A percentile compares a stretch with the other conserved stretches of the same genome.
phyloP scores from a whole-genome alignment of 2,329 filamentous ascomycete genomes.

The Talaromyces amestolkiae region DNA sequence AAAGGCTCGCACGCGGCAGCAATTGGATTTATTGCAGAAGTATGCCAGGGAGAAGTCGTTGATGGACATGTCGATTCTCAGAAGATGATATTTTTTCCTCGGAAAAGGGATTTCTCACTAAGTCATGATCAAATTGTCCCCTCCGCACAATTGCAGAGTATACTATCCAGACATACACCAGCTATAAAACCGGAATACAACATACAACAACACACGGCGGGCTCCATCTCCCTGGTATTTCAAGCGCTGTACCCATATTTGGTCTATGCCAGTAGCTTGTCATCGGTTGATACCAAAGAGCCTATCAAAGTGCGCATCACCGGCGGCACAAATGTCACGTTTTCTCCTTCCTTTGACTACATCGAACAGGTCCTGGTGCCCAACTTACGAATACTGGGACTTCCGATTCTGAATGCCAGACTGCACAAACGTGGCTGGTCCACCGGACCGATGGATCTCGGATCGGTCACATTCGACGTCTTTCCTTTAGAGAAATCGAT shows the following conservation, averaged over 20 bases:
- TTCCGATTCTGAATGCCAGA: slow-evolving; percentile 45
- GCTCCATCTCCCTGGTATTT: slow-evolving; percentile 55
- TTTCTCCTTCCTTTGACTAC: slow-evolving; percentile 57
- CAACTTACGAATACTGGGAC: slow-evolving; percentile 50
- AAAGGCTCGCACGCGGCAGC: slow-evolving; percentile 58
- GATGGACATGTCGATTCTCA: slow-evolving; percentile 38
- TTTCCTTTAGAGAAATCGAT: slow-evolving; percentile 36
- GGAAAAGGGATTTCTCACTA: slow-evolving; percentile 2
- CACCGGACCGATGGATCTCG: slow-evolving; percentile 46
- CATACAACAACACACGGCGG: slow-evolving; percentile 49
- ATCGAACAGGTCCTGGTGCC: slow-evolving; percentile 56
- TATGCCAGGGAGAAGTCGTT: slow-evolving; percentile 45
- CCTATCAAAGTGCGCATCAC: slow-evolving; percentile 46
- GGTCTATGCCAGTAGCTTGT: slow-evolving; percentile 42
- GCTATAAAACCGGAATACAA: slow-evolving; percentile 34
- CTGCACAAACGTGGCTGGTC: slow-evolving; percentile 56
- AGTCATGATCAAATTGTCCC: background rate
- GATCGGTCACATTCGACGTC: slow-evolving; percentile 51
- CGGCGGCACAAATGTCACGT: slow-evolving; percentile 59
- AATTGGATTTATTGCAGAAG: slow-evolving; percentile 52
- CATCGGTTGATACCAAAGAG: background rate
- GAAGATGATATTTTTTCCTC: slow-evolving; percentile 35
- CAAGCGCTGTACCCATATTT: slow-evolving; percentile 61
- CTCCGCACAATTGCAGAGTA: background rate
- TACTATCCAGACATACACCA: slow-evolving; percentile 16